A percentile compares a stretch with the other conserved stretches of the same genome.
phyloP scores from a whole-genome alignment of 768 basidiomycete species.

The Leucogyrophana mollusca region DNA sequence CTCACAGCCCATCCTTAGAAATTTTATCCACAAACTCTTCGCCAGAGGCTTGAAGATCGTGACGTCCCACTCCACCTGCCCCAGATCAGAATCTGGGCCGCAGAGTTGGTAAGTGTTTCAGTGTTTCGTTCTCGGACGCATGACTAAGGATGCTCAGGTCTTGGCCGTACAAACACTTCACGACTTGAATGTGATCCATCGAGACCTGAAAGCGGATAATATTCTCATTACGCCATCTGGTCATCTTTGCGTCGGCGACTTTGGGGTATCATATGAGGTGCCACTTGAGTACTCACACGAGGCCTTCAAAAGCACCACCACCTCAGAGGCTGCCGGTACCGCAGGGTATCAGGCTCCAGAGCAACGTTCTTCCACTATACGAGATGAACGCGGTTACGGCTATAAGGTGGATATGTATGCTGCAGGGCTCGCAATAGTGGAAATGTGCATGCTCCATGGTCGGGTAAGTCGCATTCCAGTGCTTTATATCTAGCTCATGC shows the following conservation, averaged over 20 bases:
- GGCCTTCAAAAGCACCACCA: conserved; percentile 1
- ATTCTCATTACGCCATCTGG: conserved; percentile 1
- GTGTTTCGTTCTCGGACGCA: no score
- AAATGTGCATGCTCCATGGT: conserved; percentile 12
- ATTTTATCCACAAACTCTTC: conserved; percentile 12
- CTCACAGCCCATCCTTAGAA: conserved; percentile 2
- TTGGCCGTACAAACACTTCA: neutral
- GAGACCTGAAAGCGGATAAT: neutral
- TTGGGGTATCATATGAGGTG: neutral
- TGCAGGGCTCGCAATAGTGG: conserved; percentile 7
- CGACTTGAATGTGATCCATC: neutral
- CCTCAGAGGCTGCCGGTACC: conserved; percentile 26
- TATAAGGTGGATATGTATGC: conserved; percentile 11
- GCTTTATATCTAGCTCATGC: no score
- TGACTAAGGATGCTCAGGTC: neutral
- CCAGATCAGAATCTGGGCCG: conserved; percentile 8
- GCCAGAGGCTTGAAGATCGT: conserved; percentile 2
- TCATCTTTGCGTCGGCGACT: neutral
- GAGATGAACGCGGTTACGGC: conserved; percentile 12
- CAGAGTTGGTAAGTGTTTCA: conserved; percentile 3
- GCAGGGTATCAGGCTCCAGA: conserved; percentile 47
- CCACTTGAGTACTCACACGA: neutral
- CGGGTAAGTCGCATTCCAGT: conserved; percentile 1
- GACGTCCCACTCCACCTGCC: neutral
- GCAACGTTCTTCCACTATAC: conserved; percentile 12